Percentiles rank a stretch among this genome's conserved stretches.
Conservation (phyloP, 1,284 basidiomycete genomes). For the Apiotrichum brassicae region DNA sequence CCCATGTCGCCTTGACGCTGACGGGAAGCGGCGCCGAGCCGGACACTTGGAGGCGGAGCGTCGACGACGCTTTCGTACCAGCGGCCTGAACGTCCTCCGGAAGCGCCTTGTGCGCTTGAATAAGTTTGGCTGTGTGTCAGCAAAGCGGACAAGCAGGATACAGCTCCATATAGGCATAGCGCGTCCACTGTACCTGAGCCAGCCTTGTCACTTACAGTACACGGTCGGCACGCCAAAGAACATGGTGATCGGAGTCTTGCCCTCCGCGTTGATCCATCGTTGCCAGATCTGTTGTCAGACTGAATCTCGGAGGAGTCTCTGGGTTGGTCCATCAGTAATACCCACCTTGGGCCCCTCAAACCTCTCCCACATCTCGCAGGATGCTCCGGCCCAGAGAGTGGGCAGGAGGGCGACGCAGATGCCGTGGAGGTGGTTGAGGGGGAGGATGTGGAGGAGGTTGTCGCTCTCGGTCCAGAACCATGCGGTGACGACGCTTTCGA, state of each 20-base stretch:
- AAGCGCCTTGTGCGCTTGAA: conserved; percentile 21
- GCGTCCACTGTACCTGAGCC: too few species aligned
- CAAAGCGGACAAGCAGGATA: too few species aligned
- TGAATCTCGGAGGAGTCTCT: too few species aligned
- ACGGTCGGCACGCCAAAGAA: conserved; percentile 36
- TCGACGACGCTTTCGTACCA: conserved; percentile 29
- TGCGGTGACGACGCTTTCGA: conserved; percentile 25
- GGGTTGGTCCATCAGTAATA: not conserved
- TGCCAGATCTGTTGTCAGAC: conserved; percentile 24
- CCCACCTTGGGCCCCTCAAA: conserved; percentile 34
- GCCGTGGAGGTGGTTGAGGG: conserved; percentile 42
- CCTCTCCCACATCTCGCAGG: conserved; percentile 37
- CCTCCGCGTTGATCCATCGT: conserved; percentile 30
- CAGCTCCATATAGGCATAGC: too few species aligned
- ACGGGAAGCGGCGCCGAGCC: conserved; percentile 41
- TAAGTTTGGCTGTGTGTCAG: conserved; percentile 20
- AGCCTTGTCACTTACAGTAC: conserved; percentile 19
- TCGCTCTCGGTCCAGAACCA: conserved; percentile 36
- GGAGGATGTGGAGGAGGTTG: conserved; percentile 32
- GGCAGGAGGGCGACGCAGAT: conserved; percentile 40
- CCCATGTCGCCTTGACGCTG: conserved; percentile 36
- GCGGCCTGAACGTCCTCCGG: conserved; percentile 16
- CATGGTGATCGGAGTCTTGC: conserved; percentile 25
- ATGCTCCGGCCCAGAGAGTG: conserved; percentile 39
- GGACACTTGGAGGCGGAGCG: conserved; percentile 38